Conservation (phyloP, 2,329 filamentous ascomycete species). For the Talaromyces albobiverticillius region DNA sequence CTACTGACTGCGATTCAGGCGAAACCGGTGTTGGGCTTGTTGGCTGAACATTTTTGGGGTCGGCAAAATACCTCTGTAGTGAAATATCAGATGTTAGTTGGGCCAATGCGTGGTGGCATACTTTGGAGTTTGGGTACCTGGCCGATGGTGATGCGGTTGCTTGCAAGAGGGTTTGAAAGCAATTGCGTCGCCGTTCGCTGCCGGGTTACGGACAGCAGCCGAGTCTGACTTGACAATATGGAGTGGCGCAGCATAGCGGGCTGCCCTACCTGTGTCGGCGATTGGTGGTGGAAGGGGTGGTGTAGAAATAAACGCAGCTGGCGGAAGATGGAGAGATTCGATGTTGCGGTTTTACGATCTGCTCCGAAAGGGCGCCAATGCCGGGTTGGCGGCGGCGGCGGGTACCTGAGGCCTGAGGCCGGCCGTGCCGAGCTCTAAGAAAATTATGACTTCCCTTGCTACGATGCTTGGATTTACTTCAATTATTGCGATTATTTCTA, state of each 20-base stretch:
- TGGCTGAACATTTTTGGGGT: slow-evolving; percentile 40
- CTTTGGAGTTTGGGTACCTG: slow-evolving; percentile 32
- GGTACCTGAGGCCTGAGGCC: background rate
- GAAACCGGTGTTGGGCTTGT: slow-evolving; percentile 42
- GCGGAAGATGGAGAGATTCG: slow-evolving; percentile 23
- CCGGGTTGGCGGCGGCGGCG: slow-evolving; percentile 5
- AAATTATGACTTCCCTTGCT: slow-evolving; percentile 5
- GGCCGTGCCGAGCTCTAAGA: slow-evolving; percentile 1
- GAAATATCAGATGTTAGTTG: slow-evolving; percentile 25
- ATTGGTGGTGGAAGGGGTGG: slow-evolving; percentile 17
- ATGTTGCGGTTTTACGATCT: slow-evolving; percentile 35
- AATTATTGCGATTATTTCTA: too few species aligned
- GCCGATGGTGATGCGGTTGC: slow-evolving; percentile 34
- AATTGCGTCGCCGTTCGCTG: slow-evolving; percentile 42
- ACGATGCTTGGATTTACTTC: too few species aligned
- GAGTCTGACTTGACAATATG: slow-evolving; percentile 46
- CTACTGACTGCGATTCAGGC: slow-evolving; percentile 45
- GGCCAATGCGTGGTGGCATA: slow-evolving; percentile 27
- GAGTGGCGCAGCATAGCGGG: slow-evolving; percentile 57
- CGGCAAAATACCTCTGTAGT: slow-evolving; percentile 50
- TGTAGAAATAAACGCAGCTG: background rate
- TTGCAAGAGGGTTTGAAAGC: slow-evolving; percentile 36
- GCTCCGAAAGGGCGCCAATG: slow-evolving; percentile 28
- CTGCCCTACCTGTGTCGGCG: slow-evolving; percentile 38
- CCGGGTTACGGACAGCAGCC: slow-evolving; percentile 38